A percentile compares a stretch with the other conserved stretches of the same genome.
Evolutionary conservation across 345 rosid genomes (phyloP).

Genomic region (Erodium maritimum): DNA sequence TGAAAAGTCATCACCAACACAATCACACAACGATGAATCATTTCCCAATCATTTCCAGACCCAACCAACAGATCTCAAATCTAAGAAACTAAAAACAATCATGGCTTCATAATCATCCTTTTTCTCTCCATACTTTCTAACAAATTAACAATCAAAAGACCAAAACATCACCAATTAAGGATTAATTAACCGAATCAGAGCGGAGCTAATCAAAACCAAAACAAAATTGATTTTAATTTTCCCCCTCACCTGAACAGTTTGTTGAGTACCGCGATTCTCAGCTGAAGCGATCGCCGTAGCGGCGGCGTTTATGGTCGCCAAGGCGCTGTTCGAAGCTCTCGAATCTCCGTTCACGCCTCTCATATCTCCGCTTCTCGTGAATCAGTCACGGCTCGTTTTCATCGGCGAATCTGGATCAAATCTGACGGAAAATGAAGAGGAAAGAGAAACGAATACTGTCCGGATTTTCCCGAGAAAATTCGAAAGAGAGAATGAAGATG

Average conservation of each 20-base stretch:
- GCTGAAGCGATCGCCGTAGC: conserved; percentile 78
- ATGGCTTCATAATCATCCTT: neutral
- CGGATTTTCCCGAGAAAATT: conserved; percentile 5
- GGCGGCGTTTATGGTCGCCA: conserved; percentile 74
- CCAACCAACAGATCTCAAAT: neutral
- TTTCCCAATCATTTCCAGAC: neutral
- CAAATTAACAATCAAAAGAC: neutral
- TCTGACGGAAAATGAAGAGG: too few species aligned
- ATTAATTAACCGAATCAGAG: neutral
- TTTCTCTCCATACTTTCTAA: neutral
- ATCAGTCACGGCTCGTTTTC: neutral
- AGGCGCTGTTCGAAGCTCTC: conserved; percentile 27
- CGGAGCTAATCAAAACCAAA: neutral
- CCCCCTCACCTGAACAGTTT: conserved; percentile 35
- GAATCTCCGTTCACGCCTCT: conserved; percentile 31
- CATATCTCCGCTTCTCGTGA: conserved; percentile 20
- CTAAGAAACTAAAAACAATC: neutral
- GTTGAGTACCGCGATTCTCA: conserved; percentile 53
- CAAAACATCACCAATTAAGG: neutral
- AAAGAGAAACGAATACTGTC: conserved; percentile 6
- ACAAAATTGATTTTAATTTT: neutral
- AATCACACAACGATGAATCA: neutral
- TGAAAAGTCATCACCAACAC: too few species aligned
- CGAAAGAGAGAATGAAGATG: neutral
- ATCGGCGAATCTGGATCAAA: neutral